phyloP scores from a whole-genome alignment of 345 rosid genomes.

The Hypericum perforatum region DNA sequence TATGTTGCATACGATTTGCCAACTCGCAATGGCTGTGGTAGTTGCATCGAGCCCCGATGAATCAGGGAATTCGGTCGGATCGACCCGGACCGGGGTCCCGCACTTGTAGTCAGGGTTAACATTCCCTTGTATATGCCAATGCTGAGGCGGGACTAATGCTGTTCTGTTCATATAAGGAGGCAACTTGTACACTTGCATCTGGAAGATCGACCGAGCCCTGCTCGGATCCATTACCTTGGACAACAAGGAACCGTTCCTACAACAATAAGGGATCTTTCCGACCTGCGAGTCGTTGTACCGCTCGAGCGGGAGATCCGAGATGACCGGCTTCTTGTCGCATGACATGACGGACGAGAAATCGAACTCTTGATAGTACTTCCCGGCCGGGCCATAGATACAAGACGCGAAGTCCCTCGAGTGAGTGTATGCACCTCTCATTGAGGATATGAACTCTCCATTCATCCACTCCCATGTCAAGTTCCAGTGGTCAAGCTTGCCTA shows the following conservation, averaged over 20 bases:
- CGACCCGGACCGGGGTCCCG: conserved; percentile 62
- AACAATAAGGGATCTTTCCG: conserved; percentile 71
- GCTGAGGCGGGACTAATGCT: conserved; percentile 58
- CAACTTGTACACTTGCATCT: conserved; percentile 59
- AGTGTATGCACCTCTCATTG: conserved; percentile 82
- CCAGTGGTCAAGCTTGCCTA: conserved; percentile 87
- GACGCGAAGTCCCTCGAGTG: conserved; percentile 35
- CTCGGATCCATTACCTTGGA: conserved; percentile 54
- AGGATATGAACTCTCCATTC: conserved; percentile 69
- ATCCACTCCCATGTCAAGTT: conserved; percentile 93
- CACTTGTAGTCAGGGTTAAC: conserved; percentile 66
- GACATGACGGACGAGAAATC: conserved; percentile 66
- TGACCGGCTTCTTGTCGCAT: conserved; percentile 55
- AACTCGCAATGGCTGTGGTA: conserved; percentile 46
- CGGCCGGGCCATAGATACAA: conserved; percentile 62
- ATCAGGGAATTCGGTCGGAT: conserved; percentile 66
- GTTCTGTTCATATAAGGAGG: conserved; percentile 68
- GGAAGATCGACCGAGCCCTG: conserved; percentile 54
- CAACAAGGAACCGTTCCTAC: conserved; percentile 61
- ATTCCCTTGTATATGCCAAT: conserved; percentile 59
- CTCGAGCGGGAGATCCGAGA: conserved; percentile 59
- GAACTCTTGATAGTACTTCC: conserved; percentile 41
- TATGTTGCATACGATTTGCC: conserved; percentile 80
- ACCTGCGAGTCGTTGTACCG: conserved; percentile 40
- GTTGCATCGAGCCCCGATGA: conserved; percentile 47